Conservation (phyloP, 129 eudicot species). For the Heracleum sosnowskyi region DNA sequence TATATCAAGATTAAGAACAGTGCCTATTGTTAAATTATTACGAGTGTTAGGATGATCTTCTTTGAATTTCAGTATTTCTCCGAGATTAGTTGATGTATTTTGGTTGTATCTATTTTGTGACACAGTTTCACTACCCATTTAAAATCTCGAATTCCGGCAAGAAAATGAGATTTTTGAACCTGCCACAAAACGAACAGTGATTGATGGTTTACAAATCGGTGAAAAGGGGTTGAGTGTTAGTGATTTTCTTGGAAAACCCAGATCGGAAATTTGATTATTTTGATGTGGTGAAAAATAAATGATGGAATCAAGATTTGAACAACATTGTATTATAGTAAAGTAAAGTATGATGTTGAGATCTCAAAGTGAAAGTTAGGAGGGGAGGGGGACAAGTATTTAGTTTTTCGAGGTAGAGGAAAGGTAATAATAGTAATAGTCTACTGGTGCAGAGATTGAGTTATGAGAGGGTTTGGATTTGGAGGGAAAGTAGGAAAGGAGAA, state of each 20-base stretch:
- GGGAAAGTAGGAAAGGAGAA: not conserved
- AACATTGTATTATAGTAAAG: not conserved
- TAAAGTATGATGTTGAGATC: not conserved
- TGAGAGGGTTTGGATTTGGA: not conserved
- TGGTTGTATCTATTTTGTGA: not conserved
- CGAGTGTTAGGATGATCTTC: not conserved
- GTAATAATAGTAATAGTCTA: not conserved
- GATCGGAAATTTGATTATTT: not conserved
- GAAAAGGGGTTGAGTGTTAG: not conserved
- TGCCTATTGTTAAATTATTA: conserved; percentile 12
- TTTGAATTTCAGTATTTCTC: conserved; percentile 8
- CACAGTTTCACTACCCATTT: conserved; percentile 19
- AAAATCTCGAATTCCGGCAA: not conserved
- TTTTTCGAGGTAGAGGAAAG: not conserved
- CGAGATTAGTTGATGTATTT: conserved; percentile 3
- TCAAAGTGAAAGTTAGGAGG: not conserved
- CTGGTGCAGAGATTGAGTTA: not conserved
- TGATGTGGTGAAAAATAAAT: not conserved
- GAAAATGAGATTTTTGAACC: not conserved
- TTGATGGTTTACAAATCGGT: not conserved
- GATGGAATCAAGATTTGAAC: not conserved
- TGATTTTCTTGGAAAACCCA: not conserved
- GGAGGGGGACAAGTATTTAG: not conserved
- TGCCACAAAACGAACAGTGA: not conserved
- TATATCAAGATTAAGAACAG: conserved; percentile 28